phyloP scores from a whole-genome alignment of 1,284 basidiomycete species.

The Calocybe gambosa region DNA sequence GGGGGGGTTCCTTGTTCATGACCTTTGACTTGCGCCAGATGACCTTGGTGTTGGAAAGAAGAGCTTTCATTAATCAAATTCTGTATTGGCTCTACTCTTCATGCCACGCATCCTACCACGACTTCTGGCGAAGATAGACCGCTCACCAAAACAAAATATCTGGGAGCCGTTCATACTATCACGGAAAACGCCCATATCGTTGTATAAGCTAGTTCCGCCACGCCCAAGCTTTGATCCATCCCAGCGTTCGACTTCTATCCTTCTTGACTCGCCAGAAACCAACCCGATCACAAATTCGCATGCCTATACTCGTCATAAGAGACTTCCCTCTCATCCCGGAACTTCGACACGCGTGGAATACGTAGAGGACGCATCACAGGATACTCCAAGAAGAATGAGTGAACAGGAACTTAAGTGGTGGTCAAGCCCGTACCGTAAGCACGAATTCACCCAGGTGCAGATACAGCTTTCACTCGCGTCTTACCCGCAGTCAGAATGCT shows the following conservation, averaged over 20 bases:
- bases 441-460: not conserved
- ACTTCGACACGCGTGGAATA: conserved; percentile 22
- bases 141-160: conserved; percentile 15
- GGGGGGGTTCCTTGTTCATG: conserved; percentile 7
- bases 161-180: conserved; percentile 14
- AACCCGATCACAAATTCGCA: conserved; percentile 48
- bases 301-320: conserved; percentile 48
- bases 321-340: conserved; percentile 42
- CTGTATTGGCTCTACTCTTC: not conserved
- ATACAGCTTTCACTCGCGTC: not conserved
- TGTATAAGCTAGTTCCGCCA: conserved; percentile 31
- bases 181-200: conserved; percentile 24
- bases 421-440: conserved; percentile 70
- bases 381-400: conserved; percentile 51
- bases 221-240: conserved; percentile 37
- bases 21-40: conserved; percentile 31
- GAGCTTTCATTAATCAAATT: conserved; percentile 4
- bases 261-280: conserved; percentile 34
- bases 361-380: conserved; percentile 21
- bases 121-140: conserved; percentile 39
- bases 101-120: conserved; percentile 68
- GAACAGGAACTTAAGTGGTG: conserved; percentile 56
- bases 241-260: conserved; percentile 46
- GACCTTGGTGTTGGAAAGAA: conserved; percentile 24
- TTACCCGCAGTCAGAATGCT: conserved; percentile 64